A percentile compares a stretch with the other conserved stretches of the same genome.
phyloP scores from a whole-genome alignment of 805 yeast species.

The Saturnispora gosingensis region DNA sequence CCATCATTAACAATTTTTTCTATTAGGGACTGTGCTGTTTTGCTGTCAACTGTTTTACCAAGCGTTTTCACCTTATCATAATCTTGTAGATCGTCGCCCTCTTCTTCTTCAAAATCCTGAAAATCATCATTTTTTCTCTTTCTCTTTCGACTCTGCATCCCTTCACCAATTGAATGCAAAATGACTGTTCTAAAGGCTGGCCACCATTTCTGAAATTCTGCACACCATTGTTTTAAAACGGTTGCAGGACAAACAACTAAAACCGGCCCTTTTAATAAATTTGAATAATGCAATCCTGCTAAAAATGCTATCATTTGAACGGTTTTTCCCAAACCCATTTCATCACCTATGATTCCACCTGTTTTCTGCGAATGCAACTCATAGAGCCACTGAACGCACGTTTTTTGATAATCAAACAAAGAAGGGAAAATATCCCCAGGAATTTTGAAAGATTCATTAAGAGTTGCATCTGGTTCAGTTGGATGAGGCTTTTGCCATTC shows the following conservation, averaged over 20 bases:
- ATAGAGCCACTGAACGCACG: constrained; percentile 97
- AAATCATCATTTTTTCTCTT: constrained; percentile 12
- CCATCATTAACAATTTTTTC: constrained; percentile 58
- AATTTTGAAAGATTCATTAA: constrained; percentile 59
- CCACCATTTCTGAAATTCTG: constrained; percentile 97
- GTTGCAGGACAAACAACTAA: constrained; percentile 94
- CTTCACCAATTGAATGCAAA: constrained; percentile 86
- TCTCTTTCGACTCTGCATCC: constrained; percentile 41
- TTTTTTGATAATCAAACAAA: constrained; percentile 86
- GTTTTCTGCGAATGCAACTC: constrained; percentile 82
- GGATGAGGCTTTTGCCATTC: constrained; percentile 83
- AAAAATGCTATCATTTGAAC: constrained; percentile 85
- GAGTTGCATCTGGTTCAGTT: constrained; percentile 57
- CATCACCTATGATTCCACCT: constrained; percentile 96
- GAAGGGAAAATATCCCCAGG: constrained; percentile 90
- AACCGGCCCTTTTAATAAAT: constrained; percentile 64
- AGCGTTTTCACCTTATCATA: constrained; percentile 20
- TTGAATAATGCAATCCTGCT: constrained; percentile 84
- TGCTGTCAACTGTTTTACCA: constrained; percentile 23
- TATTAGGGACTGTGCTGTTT: constrained; percentile 34
- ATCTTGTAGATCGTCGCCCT: constrained; percentile 38
- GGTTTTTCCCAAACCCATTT: constrained; percentile 97
- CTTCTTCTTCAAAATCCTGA: constrained; percentile 37
- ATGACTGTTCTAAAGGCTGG: constrained; percentile 84
- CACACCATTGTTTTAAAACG: constrained; percentile 94